Evolutionary conservation across 2,329 filamentous ascomycete species (phyloP).

Genomic region (Xylariaceae sp.): DNA sequence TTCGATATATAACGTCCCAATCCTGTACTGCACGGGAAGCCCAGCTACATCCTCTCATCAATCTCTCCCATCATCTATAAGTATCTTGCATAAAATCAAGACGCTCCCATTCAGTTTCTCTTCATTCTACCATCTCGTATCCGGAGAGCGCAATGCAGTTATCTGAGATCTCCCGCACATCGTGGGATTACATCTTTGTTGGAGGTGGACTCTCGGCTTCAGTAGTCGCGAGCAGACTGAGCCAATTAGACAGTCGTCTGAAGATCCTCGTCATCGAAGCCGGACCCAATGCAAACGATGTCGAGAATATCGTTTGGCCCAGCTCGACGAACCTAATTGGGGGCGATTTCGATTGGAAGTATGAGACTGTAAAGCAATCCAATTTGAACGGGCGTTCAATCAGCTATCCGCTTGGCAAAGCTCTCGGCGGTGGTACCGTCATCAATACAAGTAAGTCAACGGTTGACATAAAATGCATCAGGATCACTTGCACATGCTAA

Average conservation of each 20-base stretch:
- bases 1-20: no score
- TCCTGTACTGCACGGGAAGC: no score
- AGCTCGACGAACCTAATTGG: conserved; percentile 21
- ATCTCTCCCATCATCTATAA: no score
- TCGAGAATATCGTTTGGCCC: conserved; percentile 16
- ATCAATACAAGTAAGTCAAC: conserved; percentile 29
- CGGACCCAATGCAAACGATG: conserved; percentile 24
- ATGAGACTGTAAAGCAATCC: conserved; percentile 23
- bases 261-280: conserved; percentile 34
- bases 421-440: conserved; percentile 34
- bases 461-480: background rate
- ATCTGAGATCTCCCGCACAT: no score
- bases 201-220: conserved; percentile 19
- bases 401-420: conserved; percentile 27
- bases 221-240: conserved; percentile 13
- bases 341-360: conserved; percentile 29
- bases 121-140: no score
- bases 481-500: background rate
- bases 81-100: no score
- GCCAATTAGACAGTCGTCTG: conserved; percentile 6
- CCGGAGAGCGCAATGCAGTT: no score
- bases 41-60: no score
- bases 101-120: no score
- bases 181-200: conserved; percentile 22
- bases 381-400: conserved; percentile 20